Evolutionary conservation across 805 yeast genomes (phyloP), one percentile per base, ranked within the genome.

Genomic region (Clavispora santaluciae): DNA sequence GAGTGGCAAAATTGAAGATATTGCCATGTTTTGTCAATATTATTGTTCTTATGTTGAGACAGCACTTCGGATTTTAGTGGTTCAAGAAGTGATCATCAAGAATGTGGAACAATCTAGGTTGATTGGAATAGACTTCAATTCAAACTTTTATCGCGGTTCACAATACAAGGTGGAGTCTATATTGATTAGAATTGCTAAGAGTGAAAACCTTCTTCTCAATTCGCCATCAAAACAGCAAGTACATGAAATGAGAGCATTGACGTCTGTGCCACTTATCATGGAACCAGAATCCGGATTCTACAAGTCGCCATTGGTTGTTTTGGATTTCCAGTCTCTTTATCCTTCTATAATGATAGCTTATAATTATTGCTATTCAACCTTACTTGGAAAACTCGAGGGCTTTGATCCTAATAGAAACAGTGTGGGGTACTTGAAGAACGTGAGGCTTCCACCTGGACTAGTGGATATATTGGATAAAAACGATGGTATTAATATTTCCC

Each of bases 341-440:
- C 99, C 99, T 0, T 90, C 96, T 44, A 93, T 93, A 55, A 90
- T 93, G 95, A 93, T 95, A 95, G 99, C 99, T 0, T 98, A 93
- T 63, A 93, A 93, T 60, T 68, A 93, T 49, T 91, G 95, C 55
- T 86, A 79, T 51, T 80, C 91, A 0, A 86, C 93, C 0, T 56
- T 84, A 36, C 41, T 86, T 2, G 91, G 93, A 1, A 67, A 78
- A 40, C 56, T 86, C 17, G 68, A 75, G 36, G 80, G 78, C 7
- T 75, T 77, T 48, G 61, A 68, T 21, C 73, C 74, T 0, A 54
- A 53, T 1, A 63, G 61, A 29, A 83, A 79, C 49, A 59, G 60
- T 12, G 55, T 81, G 11, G 93, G 93, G 2, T 76, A 76, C 22
- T 57, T 82, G 16, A 68, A 73, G 10, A 56, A 65, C 38, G 49